Conservation (phyloP, 2,329 filamentous ascomycete species). For the Penicillium psychrosexuale region DNA sequence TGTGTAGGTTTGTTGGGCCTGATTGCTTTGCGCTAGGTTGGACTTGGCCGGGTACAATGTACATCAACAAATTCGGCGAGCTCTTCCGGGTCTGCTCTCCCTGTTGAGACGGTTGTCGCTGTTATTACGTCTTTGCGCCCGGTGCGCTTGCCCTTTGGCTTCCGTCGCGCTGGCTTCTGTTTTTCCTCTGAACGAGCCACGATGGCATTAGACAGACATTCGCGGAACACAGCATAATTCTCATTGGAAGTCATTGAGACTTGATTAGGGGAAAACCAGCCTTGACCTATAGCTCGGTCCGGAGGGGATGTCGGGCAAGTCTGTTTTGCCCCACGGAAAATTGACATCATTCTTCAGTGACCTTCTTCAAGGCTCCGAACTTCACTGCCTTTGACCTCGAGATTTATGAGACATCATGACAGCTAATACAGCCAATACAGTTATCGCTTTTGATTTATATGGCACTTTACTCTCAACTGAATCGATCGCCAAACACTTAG, state of each 20-base stretch:
- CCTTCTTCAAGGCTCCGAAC: neutral
- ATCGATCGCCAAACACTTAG: conserved; percentile 61
- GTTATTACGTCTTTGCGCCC: conserved; percentile 11
- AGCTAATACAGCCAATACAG: conserved; percentile 25
- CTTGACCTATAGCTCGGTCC: neutral
- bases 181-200: conserved; percentile 59
- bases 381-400: neutral
- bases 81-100: conserved; percentile 57
- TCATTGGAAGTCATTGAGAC: conserved; percentile 25
- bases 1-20: neutral
- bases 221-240: conserved; percentile 69
- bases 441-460: conserved; percentile 73
- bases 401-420: conserved; percentile 10
- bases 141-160: conserved; percentile 19
- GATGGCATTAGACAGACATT: conserved; percentile 68
- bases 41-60: conserved; percentile 16
- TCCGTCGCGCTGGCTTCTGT: conserved; percentile 36
- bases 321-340: conserved; percentile 7
- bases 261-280: neutral
- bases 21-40: neutral
- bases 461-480: conserved; percentile 71
- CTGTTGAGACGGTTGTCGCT: conserved; percentile 8
- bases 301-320: neutral
- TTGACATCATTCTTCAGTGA: conserved; percentile 17
- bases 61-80: conserved; percentile 75